Conservation (phyloP, 1,284 basidiomycete genomes). For the Moniliophthora roreri region DNA sequence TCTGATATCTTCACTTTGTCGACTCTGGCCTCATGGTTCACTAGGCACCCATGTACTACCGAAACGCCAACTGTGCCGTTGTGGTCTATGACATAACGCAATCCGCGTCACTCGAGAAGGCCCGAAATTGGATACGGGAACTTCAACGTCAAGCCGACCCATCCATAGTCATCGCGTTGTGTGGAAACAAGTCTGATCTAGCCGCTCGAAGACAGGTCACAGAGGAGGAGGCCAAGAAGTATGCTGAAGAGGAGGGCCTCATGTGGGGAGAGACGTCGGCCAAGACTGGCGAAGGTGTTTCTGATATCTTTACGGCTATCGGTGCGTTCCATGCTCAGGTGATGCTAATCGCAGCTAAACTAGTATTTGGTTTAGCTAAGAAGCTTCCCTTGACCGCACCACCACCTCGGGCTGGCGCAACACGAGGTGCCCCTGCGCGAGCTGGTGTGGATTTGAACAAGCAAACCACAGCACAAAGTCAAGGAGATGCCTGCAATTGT, state of each 20-base stretch:
- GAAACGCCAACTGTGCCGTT: conserved; percentile 86
- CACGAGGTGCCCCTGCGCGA: conserved; percentile 47
- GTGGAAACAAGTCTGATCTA: conserved; percentile 94
- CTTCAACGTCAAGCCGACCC: conserved; percentile 97
- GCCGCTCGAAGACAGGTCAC: conserved; percentile 79
- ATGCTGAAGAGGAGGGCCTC: conserved; percentile 91
- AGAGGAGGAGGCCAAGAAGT: conserved; percentile 87
- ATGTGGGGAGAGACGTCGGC: conserved; percentile 98
- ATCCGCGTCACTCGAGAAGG: conserved; percentile 88
- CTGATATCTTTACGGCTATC: conserved; percentile 87
- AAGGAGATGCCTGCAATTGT: conserved; percentile 74
- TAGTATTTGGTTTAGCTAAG: conserved; percentile 54
- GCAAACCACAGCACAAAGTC: conserved; percentile 43
- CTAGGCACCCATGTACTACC: conserved; percentile 92
- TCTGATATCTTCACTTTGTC: conserved; percentile 15
- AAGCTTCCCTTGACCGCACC: conserved; percentile 78
- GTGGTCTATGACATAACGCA: conserved; percentile 91
- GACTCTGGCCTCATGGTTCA: conserved; percentile 9
- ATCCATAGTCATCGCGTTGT: conserved; percentile 92
- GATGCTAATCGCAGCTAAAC: conserved; percentile 13
- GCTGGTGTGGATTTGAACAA: conserved; percentile 77
- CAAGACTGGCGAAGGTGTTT: conserved; percentile 89
- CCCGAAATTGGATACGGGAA: conserved; percentile 95
- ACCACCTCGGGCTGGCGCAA: conserved; percentile 52
- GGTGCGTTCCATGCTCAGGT: conserved; percentile 45